Conservation (phyloP, 225 moss, liverwort and hornwort genomes). For the Polytrichum commune region DNA sequence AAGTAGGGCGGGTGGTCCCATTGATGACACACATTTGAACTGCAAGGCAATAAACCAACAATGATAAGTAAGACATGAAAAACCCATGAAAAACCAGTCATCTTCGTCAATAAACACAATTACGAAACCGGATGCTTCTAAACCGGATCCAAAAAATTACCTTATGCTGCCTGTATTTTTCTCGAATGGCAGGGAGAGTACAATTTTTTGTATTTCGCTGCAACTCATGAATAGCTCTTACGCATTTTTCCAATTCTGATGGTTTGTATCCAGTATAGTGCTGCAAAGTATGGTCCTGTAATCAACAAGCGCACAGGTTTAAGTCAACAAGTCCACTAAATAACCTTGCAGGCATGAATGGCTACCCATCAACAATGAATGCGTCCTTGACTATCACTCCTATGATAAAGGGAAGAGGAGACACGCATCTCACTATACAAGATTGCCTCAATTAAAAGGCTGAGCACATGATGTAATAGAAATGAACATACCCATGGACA, state of each 20-base stretch:
- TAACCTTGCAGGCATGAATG: too few relatives aligned
- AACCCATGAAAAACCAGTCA: background rate
- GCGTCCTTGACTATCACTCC: too few relatives aligned
- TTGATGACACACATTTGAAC: conserved; percentile 62
- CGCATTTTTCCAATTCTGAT: conserved; percentile 69
- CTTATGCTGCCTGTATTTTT: conserved; percentile 96
- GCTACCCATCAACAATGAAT: too few relatives aligned
- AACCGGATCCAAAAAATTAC: conserved; percentile 13
- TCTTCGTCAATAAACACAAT: background rate
- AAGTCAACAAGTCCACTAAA: background rate
- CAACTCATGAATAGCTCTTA: conserved; percentile 74
- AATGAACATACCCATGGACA: conserved; percentile 52
- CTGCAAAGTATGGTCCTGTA: conserved; percentile 67
- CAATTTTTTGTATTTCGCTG: conserved; percentile 74
- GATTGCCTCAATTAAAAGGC: too few relatives aligned
- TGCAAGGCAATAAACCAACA: conserved; percentile 12
- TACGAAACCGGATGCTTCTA: too few relatives aligned
- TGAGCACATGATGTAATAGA: background rate
- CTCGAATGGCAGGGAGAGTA: conserved; percentile 83
- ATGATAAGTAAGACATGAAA: background rate
- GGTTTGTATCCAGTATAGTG: conserved; percentile 88
- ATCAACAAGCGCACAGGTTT: background rate
- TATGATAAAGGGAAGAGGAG: too few relatives aligned
- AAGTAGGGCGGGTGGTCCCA: conserved; percentile 39
- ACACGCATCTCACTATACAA: too few relatives aligned